Conservation (phyloP, 352 stramenopile genomes). For the Pelagophyceae sp. region DNA sequence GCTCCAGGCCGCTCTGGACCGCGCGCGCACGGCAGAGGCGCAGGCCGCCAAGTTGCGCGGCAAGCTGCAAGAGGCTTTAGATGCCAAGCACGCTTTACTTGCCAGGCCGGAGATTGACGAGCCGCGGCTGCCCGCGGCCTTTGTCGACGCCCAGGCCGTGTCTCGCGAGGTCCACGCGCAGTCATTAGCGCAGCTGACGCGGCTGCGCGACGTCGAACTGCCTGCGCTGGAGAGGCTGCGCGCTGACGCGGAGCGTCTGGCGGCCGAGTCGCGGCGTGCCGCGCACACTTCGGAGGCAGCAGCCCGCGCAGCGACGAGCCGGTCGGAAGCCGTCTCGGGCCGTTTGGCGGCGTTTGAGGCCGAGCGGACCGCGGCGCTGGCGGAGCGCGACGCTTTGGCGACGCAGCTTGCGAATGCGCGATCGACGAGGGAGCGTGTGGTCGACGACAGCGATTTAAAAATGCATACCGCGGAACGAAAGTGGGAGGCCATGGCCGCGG, state of each 20-base stretch:
- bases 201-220: not conserved
- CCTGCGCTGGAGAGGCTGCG: not conserved
- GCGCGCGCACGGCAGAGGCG: not conserved
- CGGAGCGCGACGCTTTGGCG: not conserved
- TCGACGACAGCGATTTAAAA: not conserved
- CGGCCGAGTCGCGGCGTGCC: too few relatives aligned
- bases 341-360: not conserved
- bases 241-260: not conserved
- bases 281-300: too few relatives aligned
- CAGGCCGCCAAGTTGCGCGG: not conserved
- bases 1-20: not conserved
- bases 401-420: not conserved
- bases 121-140: too few relatives aligned
- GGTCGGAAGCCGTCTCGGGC: not conserved
- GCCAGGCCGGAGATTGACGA: too few relatives aligned
- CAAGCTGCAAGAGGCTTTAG: too few relatives aligned
- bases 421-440: not conserved
- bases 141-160: too few relatives aligned
- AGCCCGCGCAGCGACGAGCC: not conserved
- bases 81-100: too few relatives aligned
- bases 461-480: not conserved
- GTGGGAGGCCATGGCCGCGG: not conserved
- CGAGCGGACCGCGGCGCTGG: too few relatives aligned
- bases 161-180: too few relatives aligned
- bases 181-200: too few relatives aligned